Evolutionary conservation across 2,329 filamentous ascomycete species (phyloP), one percentile per base, ranked within the genome.

Genomic region (Penicillium sp.): DNA sequence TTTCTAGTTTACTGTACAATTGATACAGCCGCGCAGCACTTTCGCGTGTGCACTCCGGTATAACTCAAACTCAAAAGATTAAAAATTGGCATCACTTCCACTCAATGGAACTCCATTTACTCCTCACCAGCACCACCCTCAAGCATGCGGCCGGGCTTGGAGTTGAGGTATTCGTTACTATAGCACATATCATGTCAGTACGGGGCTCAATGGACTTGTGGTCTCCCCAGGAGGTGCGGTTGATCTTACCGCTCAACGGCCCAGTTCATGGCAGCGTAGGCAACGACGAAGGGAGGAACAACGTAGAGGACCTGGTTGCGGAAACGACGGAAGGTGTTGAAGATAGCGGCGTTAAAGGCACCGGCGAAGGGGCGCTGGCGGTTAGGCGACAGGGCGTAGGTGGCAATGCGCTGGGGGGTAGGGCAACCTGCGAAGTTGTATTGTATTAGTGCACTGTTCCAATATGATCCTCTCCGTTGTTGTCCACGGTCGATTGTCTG

Each of bases 301-400:
- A 92, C 87, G 84, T 92, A 99, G 67, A 97, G 86, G 66, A 96
- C 86, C 82, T 97, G 94, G 67, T 83, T 77, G 75, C 86, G 87
- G 79, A 89, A 89, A 70, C 94, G 87, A 77, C 94, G 88, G 84
- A 89, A 95, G 68, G 86, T 88, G 85, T 99, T 99, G 88, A 97
- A 97, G 81, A 97, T 79, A 71, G 92, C 93, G 65, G 88, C 89
- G 76, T 93, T 80, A 63, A 83, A 77, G 57, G 88, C 81, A 69
- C 90, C 90, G 62, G 91, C 91, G 65, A 96, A 83, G 61, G 92
- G 89, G 71, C 89, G 87, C 81, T 96, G 93, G 74, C 89, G 88
- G 84, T 99, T 97, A 65, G 89, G 79, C 67, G 90, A 88, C 66
- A 99, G 73, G 64, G 87, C 83, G 79, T 95, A 97, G 69, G 81